phyloP scores from a whole-genome alignment of 2,329 filamentous ascomycete genomes.

The Beauveria pseudobassiana region DNA sequence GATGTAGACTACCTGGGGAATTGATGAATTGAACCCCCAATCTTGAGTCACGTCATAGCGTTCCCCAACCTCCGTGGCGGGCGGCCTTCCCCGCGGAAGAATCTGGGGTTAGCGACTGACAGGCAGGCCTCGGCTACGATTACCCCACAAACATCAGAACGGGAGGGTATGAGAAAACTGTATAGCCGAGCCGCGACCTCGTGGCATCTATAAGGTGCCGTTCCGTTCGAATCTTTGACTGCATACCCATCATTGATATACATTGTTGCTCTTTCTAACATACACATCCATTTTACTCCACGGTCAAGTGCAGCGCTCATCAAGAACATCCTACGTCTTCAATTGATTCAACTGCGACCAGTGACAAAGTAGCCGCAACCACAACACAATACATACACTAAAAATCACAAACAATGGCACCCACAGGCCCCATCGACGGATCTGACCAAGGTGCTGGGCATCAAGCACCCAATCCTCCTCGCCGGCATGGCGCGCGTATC shows the following conservation, averaged over 20 bases:
- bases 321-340: not conserved
- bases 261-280: too few relatives aligned
- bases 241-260: too few relatives aligned
- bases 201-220: not conserved
- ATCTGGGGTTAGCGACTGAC: not conserved
- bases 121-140: not conserved
- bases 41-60: not conserved
- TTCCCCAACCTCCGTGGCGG: not conserved
- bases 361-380: too few relatives aligned
- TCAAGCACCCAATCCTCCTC: slow-evolving; percentile 82
- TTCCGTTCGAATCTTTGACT: not conserved
- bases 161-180: not conserved
- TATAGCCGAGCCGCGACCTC: not conserved
- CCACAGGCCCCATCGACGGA: slow-evolving; percentile 59
- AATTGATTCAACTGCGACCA: not conserved
- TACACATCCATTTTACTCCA: too few relatives aligned
- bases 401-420: slow-evolving; percentile 1
- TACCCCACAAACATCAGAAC: slow-evolving; percentile 2
- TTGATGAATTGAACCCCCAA: not conserved
- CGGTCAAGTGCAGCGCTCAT: not conserved
- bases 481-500: slow-evolving; percentile 91
- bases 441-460: slow-evolving; percentile 69
- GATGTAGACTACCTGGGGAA: not conserved
- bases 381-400: not conserved
- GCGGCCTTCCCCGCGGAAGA: not conserved